phyloP scores from a whole-genome alignment of 805 yeast species.

The Saturnispora saitoi region DNA sequence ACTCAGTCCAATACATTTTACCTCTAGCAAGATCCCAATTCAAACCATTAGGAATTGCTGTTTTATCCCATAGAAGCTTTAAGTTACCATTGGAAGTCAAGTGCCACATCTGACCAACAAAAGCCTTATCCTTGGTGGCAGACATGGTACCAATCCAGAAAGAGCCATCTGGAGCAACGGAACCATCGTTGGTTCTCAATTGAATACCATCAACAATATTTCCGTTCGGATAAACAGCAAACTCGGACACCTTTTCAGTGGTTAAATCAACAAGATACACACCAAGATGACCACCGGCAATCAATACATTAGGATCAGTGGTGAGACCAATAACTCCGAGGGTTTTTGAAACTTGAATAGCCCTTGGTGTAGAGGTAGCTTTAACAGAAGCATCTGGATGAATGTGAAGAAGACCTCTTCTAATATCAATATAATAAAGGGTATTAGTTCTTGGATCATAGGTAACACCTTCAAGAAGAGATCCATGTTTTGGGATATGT shows the following conservation, averaged over 20 bases:
- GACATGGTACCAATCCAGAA: conserved; percentile 80
- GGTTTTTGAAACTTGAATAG: conserved; percentile 29
- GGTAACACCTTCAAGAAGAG: conserved; percentile 61
- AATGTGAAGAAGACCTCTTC: conserved; percentile 30
- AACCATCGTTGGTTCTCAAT: conserved; percentile 75
- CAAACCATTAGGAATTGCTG: conserved; percentile 65
- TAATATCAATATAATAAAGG: conserved; percentile 41
- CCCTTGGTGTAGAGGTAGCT: conserved; percentile 27
- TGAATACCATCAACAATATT: conserved; percentile 22
- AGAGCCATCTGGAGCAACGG: conserved; percentile 66
- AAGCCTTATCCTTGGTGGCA: conserved; percentile 5
- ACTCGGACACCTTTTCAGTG: conserved; percentile 30
- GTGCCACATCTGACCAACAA: conserved; percentile 49
- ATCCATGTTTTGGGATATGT: conserved; percentile 27
- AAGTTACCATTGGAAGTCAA: conserved; percentile 27
- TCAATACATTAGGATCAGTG: conserved; percentile 39
- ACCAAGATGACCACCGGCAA: conserved; percentile 61
- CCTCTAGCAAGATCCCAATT: conserved; percentile 38
- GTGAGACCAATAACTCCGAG: conserved; percentile 73
- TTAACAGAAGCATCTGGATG: conserved; percentile 7
- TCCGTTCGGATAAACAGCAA: conserved; percentile 33
- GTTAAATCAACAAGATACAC: conserved; percentile 45
- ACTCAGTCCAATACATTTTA: conserved; percentile 45
- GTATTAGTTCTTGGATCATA: conserved; percentile 50
- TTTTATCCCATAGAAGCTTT: conserved; percentile 26